These are phyloP conservation scores for Starmerella bacillaris DNA, from an alignment of 805 yeast species.

Conservation along the genomic window DNA sequence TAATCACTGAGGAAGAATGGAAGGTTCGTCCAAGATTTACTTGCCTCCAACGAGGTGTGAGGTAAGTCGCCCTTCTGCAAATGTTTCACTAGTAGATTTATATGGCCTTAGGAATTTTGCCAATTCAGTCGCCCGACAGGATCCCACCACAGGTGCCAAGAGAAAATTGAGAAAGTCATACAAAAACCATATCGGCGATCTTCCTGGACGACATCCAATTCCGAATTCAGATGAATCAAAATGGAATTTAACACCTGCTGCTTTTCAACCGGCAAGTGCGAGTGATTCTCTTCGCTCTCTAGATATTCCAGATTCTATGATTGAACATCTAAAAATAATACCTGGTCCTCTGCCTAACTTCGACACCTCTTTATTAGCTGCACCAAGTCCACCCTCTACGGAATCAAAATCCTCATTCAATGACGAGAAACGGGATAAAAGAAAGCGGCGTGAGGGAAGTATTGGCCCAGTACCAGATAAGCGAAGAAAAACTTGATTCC, in stretches of 20 bases:
- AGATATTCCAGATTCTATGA: conserved; percentile 23
- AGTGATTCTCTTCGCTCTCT: conserved; percentile 1
- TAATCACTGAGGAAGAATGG: no score
- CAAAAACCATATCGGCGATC: conserved; percentile 74
- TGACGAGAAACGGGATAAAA: conserved; percentile 8
- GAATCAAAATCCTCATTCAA: background rate
- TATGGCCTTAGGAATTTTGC: conserved; percentile 56
- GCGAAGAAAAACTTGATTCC: conserved; percentile 6
- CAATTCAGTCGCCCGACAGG: conserved; percentile 65
- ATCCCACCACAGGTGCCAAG: conserved; percentile 78
- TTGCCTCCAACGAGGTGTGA: conserved; percentile 25
- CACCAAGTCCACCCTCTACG: conserved; percentile 5
- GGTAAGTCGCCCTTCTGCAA: conserved; percentile 30
- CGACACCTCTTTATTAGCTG: conserved; percentile 46
- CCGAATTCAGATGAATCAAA: conserved; percentile 21
- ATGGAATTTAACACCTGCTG: conserved; percentile 17
- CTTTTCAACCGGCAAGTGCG: conserved; percentile 3
- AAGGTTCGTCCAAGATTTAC: conserved; percentile 6
- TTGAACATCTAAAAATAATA: conserved; percentile 5
- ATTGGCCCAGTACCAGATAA: conserved; percentile 7
- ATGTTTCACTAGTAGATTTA: conserved; percentile 47
- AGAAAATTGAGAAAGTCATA: conserved; percentile 86
- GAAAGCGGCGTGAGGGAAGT: conserved; percentile 8
- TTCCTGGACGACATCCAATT: conserved; percentile 42
- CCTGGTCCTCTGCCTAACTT: conserved; percentile 58